phyloP scores from a whole-genome alignment of 2,329 filamentous ascomycete species.

The Neopestalotiopsis sp. region DNA sequence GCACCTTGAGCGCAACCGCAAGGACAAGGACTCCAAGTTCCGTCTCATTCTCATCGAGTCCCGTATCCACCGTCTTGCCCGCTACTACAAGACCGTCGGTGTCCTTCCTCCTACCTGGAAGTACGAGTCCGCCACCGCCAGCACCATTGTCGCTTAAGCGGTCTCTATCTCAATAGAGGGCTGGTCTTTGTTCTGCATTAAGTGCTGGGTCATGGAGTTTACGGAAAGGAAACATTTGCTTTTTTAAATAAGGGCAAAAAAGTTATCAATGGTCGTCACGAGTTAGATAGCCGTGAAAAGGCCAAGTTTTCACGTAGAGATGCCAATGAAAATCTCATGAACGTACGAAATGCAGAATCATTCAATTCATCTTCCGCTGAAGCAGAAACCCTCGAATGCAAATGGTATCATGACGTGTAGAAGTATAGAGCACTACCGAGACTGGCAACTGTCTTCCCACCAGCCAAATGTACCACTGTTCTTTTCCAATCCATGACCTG shows the following conservation, averaged over 20 bases:
- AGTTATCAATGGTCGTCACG: constrained; percentile 20
- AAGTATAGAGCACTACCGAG: not conserved
- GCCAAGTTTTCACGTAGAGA: constrained; percentile 18
- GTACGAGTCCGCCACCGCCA: constrained; percentile 97
- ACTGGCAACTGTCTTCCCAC: not conserved
- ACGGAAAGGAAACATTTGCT: constrained; percentile 35
- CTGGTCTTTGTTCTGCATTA: constrained; percentile 27
- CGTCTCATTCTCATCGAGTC: constrained; percentile 99
- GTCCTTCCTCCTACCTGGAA: constrained; percentile 92
- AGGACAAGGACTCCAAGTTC: constrained; percentile 99
- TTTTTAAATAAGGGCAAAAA: constrained; percentile 28
- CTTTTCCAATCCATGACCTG: constrained; percentile 13
- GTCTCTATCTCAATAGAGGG: constrained; percentile 21
- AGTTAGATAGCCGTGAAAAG: constrained; percentile 16
- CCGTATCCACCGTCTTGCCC: constrained; percentile 98
- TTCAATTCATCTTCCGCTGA: constrained; percentile 5
- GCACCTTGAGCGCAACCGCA: constrained; percentile 99
- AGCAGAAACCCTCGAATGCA: constrained; percentile 6
- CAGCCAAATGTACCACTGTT: not conserved
- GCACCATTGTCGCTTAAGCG: constrained; percentile 87
- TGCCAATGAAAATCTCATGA: constrained; percentile 19
- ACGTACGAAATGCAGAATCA: constrained; percentile 14
- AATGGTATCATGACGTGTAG: constrained; percentile 18
- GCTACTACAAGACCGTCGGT: constrained; percentile 98
- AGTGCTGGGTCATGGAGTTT: constrained; percentile 37